Evolutionary conservation across 768 basidiomycete genomes (phyloP).

Genomic region (Mycena vitilis): DNA sequence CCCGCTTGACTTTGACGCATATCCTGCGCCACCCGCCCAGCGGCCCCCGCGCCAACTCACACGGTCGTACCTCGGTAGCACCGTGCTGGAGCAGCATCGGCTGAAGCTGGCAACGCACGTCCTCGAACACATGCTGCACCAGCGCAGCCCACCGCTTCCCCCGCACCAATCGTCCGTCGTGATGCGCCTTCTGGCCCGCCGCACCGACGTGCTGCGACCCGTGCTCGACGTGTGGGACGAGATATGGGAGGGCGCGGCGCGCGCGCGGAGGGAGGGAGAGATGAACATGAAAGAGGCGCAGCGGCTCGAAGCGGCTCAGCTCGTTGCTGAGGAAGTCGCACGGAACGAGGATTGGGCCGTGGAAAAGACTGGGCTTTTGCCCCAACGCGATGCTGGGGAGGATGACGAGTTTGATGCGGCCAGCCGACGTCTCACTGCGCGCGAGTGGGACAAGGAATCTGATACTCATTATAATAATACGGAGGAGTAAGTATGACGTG

Average conservation of each 20-base stretch:
- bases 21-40: slow-evolving; percentile 7
- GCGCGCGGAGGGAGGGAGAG: slow-evolving; percentile 6
- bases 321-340: background rate
- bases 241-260: slow-evolving; percentile 20
- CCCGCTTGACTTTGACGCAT: slow-evolving; percentile 27
- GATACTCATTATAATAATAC: no score
- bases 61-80: background rate
- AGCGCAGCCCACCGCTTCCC: slow-evolving; percentile 21
- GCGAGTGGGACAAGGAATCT: no score
- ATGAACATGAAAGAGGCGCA: background rate
- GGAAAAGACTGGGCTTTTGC: slow-evolving; percentile 1
- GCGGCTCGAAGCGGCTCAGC: background rate
- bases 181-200: slow-evolving; percentile 2
- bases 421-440: no score
- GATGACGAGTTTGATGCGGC: background rate
- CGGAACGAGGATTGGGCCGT: background rate
- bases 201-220: background rate
- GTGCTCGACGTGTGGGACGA: slow-evolving; percentile 11
- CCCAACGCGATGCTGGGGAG: background rate
- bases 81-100: background rate
- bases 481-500: no score
- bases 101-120: slow-evolving; percentile 11
- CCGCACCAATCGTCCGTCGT: slow-evolving; percentile 10
- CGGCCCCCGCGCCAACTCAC: background rate
- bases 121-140: slow-evolving; percentile 25